Evolutionary conservation across 2,329 filamentous ascomycete species (phyloP).

Genomic region (Chrysosporium keratinophilum): DNA sequence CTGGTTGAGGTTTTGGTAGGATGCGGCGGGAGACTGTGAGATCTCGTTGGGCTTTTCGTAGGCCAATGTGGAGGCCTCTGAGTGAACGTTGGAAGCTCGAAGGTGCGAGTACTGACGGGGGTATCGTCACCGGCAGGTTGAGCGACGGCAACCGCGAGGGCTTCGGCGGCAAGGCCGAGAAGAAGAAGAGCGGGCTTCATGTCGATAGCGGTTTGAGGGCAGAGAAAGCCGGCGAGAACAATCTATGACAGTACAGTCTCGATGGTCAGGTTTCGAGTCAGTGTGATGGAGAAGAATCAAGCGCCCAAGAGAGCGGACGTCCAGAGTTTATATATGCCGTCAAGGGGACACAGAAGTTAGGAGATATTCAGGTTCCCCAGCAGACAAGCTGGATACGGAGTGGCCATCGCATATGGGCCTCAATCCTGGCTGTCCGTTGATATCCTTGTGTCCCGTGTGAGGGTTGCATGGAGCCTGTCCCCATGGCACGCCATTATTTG

Average conservation of each 20-base stretch:
- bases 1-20: neutral
- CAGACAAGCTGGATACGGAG: neutral
- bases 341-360: neutral
- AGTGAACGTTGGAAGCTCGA: slow-evolving; percentile 3
- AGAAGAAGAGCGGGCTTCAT: slow-evolving; percentile 12
- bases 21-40: neutral
- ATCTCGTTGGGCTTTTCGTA: neutral
- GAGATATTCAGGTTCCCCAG: slow-evolving; percentile 2
- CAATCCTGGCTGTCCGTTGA: neutral
- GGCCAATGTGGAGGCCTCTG: neutral
- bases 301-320: neutral
- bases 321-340: slow-evolving; percentile 10
- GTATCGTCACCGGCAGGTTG: neutral
- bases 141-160: slow-evolving; percentile 2
- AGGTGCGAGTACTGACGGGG: neutral
- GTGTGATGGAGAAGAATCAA: slow-evolving; percentile 2
- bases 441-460: neutral
- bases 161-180: slow-evolving; percentile 9
- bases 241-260: neutral
- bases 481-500: slow-evolving; percentile 5
- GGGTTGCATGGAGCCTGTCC: neutral
- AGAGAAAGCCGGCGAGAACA: neutral
- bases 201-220: neutral
- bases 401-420: neutral
- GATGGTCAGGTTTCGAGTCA: neutral